Base-by-base conservation (phyloP, 2,329 filamentous ascomycete genomes). In the Dendrostoma leiphaemia region DNA sequence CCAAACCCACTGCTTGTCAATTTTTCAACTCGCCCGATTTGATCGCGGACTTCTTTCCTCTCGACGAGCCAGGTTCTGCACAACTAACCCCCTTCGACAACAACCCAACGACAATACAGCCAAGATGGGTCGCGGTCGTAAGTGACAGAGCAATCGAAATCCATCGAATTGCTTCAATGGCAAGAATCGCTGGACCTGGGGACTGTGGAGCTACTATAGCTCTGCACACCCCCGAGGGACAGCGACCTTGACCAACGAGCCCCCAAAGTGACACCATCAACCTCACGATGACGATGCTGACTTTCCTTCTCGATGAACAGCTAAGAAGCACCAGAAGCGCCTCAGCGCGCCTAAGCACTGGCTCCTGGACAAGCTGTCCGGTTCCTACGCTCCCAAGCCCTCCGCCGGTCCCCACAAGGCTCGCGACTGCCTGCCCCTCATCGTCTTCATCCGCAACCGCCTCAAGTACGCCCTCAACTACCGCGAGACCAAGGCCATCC, bases 321-420 rank as follows among this genome's bases (percentile, higher is more conserved):
- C 57, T 80, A 95, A 94, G 86, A 97, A 97, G 89, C 94, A 99
- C 83, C 93, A 97, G 82, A 97, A 99, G 92, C 92, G 94, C 85
- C 86, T 97, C 76, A 94, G 90, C 81, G 94, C 94, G 76, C 94
- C 94, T 75, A 95, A 90, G 77, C 94, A 97, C 89, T 99, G 94
- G 94, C 90, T 99, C 76, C 85, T 99, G 78, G 94, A 99, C 90
- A 99, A 99, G 82, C 86, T 99, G 75, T 96, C 91, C 78, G 94
- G 94, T 75, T 82, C 84, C 79, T 93, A 89, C 73, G 86, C 84
- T 67, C 86, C 86, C 69, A 80, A 81, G 70, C 82, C 86, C 64
- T 86, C 84, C 63, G 73, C 84, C 69, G 94, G 94, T 90, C 94
- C 94, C 79, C 93, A 97, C 89, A 99, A 99, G 89, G 85, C 94